These are phyloP conservation scores for Fusarium transvaalense DNA, from an alignment of 2,329 filamentous ascomycete species.

Conservation along the genomic window DNA sequence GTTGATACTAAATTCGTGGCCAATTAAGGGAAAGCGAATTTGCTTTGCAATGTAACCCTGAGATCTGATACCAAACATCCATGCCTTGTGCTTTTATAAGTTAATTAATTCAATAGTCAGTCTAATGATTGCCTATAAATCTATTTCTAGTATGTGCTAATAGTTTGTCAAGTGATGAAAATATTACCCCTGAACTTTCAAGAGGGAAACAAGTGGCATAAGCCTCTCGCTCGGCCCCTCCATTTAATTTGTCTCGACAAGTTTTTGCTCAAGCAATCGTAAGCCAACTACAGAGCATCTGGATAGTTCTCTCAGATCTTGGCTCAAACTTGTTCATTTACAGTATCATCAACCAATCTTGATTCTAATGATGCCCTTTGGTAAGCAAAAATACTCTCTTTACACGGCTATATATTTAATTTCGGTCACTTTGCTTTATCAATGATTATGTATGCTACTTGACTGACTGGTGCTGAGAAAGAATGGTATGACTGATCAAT, in stretches of 20 bases:
- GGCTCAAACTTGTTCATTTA: neutral
- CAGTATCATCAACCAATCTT: neutral
- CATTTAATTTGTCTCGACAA: neutral
- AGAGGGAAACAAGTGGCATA: neutral
- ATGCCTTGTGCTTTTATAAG: neutral
- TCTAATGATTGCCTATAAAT: neutral
- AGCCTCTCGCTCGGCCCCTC: neutral
- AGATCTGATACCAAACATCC: conserved; percentile 8
- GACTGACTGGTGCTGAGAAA: neutral
- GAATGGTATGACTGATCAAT: neutral
- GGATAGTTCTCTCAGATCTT: neutral
- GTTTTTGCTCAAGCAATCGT: no score
- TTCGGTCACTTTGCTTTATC: neutral
- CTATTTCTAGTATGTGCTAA: neutral
- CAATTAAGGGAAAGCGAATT: conserved; percentile 29
- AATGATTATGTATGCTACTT: neutral
- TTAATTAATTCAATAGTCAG: neutral
- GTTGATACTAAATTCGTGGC: conserved; percentile 6
- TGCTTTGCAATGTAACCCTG: conserved; percentile 18
- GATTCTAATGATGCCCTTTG: no score
- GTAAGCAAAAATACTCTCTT: neutral
- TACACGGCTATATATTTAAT: neutral
- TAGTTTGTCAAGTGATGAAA: neutral
- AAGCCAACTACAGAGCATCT: neutral
- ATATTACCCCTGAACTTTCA: neutral